Evolutionary conservation across 2,329 filamentous ascomycete species (phyloP).

Genomic region (Fusarium denticulatum): DNA sequence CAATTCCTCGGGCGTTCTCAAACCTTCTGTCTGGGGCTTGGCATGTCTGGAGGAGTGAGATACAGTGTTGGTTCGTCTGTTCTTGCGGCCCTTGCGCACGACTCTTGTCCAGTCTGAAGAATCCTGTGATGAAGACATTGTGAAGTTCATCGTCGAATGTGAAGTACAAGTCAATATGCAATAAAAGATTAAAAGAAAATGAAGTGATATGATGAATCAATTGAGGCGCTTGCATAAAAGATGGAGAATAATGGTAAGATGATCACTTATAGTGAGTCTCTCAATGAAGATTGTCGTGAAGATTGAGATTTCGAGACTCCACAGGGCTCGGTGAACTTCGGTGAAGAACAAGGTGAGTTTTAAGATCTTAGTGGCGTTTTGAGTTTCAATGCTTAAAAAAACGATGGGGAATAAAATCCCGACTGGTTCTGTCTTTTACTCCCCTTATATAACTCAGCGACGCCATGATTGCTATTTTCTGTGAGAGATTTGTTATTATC

Average conservation of each 20-base stretch:
- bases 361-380: constrained; percentile 13
- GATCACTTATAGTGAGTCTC: constrained; percentile 5
- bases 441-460: not conserved
- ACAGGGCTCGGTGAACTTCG: constrained; percentile 31
- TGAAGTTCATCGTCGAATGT: not conserved
- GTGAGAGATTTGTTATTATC: not conserved
- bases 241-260: not conserved
- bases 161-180: not conserved
- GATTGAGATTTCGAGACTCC: constrained; percentile 36
- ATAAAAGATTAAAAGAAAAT: not conserved
- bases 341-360: constrained; percentile 19
- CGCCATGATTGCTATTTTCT: not conserved
- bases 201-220: not conserved
- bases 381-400: not conserved
- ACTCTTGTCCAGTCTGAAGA: constrained; percentile 42
- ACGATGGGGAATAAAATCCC: not conserved
- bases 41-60: not conserved
- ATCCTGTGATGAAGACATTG: constrained; percentile 26
- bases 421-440: not conserved
- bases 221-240: not conserved
- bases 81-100: constrained; percentile 37
- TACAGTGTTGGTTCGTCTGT: not conserved
- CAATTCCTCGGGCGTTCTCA: constrained; percentile 35
- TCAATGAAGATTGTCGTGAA: constrained; percentile 24
- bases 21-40: not conserved